Evolutionary conservation across 257 asterid genomes (phyloP).

Genomic region (Avicennia marina): DNA sequence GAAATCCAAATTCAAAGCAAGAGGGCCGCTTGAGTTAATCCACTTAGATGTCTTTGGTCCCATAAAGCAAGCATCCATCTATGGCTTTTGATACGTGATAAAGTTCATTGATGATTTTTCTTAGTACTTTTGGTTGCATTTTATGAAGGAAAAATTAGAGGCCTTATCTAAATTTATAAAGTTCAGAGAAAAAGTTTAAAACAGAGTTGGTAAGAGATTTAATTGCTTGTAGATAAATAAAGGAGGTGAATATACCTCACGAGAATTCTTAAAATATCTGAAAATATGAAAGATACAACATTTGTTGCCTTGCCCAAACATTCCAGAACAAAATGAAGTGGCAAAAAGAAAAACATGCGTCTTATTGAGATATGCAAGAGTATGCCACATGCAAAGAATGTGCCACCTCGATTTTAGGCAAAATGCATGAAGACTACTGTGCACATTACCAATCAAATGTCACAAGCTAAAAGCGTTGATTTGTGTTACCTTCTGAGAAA

Average conservation of each 20-base stretch:
- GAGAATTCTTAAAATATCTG: neutral
- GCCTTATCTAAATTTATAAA: too few species aligned
- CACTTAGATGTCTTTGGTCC: conserved; percentile 12
- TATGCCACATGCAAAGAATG: neutral
- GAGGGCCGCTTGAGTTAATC: neutral
- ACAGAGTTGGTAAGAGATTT: too few species aligned
- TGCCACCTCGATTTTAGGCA: neutral
- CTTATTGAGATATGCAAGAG: neutral
- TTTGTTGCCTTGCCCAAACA: conserved; percentile 2
- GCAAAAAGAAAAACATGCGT: neutral
- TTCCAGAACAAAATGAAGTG: neutral
- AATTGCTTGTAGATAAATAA: neutral
- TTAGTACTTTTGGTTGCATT: conserved; percentile 3
- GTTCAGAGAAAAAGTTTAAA: neutral
- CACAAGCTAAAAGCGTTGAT: conserved; percentile 6
- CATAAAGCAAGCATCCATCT: neutral
- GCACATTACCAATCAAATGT: neutral
- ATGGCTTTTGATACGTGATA: neutral
- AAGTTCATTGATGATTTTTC: conserved; percentile 10
- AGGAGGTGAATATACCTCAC: neutral
- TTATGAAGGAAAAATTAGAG: neutral
- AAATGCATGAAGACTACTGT: neutral
- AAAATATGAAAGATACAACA: neutral
- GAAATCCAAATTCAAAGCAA: conserved; percentile 1
- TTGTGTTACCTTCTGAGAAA: conserved; percentile 15